phyloP scores from a whole-genome alignment of 345 rosid genomes.

The Rhizophora apiculata region DNA sequence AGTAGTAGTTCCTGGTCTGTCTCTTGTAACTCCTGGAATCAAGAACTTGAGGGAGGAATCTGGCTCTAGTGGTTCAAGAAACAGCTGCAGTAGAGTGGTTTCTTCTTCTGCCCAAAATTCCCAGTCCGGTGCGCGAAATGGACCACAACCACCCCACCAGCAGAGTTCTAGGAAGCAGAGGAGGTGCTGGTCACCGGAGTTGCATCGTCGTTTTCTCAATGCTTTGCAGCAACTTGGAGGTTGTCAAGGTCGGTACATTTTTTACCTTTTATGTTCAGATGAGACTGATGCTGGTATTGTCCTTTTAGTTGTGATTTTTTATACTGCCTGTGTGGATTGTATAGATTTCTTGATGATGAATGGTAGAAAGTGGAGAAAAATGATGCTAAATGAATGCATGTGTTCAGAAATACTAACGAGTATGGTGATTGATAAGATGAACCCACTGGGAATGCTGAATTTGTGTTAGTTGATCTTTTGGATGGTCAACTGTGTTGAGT shows the following conservation, averaged over 20 bases:
- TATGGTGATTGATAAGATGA: background rate
- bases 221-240: slow-evolving; percentile 93
- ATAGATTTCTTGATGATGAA: slow-evolving; percentile 3
- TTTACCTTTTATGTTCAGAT: background rate
- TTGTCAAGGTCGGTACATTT: slow-evolving; percentile 54
- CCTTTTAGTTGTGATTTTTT: background rate
- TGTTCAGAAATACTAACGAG: background rate
- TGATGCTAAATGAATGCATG: background rate
- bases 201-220: slow-evolving; percentile 76
- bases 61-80: slow-evolving; percentile 40
- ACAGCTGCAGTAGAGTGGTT: slow-evolving; percentile 37
- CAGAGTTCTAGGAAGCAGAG: slow-evolving; percentile 76
- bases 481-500: background rate
- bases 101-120: slow-evolving; percentile 36
- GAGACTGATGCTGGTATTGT: background rate
- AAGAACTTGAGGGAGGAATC: slow-evolving; percentile 57
- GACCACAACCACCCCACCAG: slow-evolving; percentile 40
- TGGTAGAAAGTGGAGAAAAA: background rate
- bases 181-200: slow-evolving; percentile 93
- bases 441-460: background rate
- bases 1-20: slow-evolving; percentile 34
- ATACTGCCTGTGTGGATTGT: background rate
- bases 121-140: slow-evolving; percentile 36
- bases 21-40: slow-evolving; percentile 53
- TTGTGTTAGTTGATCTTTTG: background rate